Base-by-base conservation (phyloP, 2,329 filamentous ascomycete species). In the Ceratocystis cacaofunesta region DNA sequence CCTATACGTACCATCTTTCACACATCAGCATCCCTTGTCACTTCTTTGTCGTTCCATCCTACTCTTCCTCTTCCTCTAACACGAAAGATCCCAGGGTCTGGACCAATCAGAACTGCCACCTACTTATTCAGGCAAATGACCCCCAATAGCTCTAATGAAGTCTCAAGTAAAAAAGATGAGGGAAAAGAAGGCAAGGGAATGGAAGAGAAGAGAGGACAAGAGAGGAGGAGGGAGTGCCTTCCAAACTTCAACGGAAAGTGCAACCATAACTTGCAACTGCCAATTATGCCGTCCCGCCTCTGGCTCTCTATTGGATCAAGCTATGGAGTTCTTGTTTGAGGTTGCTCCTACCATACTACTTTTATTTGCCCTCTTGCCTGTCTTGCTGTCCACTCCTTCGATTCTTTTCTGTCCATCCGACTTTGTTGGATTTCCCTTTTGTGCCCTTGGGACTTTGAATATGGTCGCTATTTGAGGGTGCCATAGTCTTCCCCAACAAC, bases 21-120 rank as follows among this genome's bases (percentile, higher is more conserved):
- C 52, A 30, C 22, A 17, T 30, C 7, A 30, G 52, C 2, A 12
- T 30, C 52, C 52, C 22, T 57, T 30, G 22, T 30, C 22, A 30
- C 22, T 57, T 28, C 52, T 57, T 57, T 57, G 52, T 57, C 22
- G 52, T 57, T 57, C 52, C 52, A 57, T 57, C 22, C 52, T 57
- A 17, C 52, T 30, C 8, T 57, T 57, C 52, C 5, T 57, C 52
- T 57, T 57, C 52, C 52, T 57, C 52, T 57, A 57, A 57, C 52
- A 57, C 8, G 52, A 57, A 57, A 28, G 25, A 30, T 30, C 25
- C 25, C 25, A n/a, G 22, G 7, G 52, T n/a, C 15, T 28, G 1
- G 8, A 17, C 52, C 52, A 57, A 57, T 57, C 22, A 57, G 22
- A 57, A 17, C 22, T 57, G n/a, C 30, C 3, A 57, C 8, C 22